Percentiles rank a stretch among this genome's conserved stretches.
Evolutionary conservation across 23 red algal genomes (phyloP).

Genomic region (Gracilaria domingensis): DNA sequence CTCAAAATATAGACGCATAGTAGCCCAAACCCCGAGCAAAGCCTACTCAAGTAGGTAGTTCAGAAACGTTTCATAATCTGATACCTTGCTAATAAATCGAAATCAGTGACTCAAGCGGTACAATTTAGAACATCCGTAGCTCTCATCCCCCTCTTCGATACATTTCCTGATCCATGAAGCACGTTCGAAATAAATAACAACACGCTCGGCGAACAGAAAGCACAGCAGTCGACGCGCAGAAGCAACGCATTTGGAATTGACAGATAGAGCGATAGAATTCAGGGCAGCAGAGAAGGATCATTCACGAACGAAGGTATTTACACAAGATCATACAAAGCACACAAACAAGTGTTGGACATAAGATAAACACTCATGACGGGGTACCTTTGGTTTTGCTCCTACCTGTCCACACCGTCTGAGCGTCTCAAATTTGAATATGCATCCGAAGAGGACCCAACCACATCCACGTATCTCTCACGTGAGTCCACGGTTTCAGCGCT

Average conservation of each 20-base stretch:
- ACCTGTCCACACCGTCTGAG: neutral
- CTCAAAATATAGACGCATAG: neutral
- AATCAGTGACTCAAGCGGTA: neutral
- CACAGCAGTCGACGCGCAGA: neutral
- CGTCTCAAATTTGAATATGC: neutral
- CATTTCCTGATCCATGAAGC: neutral
- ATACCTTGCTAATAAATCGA: neutral
- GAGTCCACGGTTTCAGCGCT: neutral
- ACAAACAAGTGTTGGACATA: neutral
- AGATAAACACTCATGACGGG: neutral
- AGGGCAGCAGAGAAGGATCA: neutral
- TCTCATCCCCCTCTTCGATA: neutral
- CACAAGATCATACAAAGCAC: conserved; percentile 1
- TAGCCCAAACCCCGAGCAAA: neutral
- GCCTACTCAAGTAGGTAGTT: neutral
- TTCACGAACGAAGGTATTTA: neutral
- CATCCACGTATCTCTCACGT: neutral
- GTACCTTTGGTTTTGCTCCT: neutral
- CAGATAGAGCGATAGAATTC: neutral
- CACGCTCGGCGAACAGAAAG: neutral
- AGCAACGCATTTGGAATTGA: neutral
- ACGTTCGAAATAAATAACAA: too few relatives aligned
- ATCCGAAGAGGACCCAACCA: neutral
- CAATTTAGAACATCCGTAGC: neutral
- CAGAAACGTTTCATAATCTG: too few relatives aligned